Percentiles rank a stretch among this genome's conserved stretches.
Evolutionary conservation across 2,329 filamentous ascomycete genomes (phyloP).

Genomic region (Aspergillus terreus): DNA sequence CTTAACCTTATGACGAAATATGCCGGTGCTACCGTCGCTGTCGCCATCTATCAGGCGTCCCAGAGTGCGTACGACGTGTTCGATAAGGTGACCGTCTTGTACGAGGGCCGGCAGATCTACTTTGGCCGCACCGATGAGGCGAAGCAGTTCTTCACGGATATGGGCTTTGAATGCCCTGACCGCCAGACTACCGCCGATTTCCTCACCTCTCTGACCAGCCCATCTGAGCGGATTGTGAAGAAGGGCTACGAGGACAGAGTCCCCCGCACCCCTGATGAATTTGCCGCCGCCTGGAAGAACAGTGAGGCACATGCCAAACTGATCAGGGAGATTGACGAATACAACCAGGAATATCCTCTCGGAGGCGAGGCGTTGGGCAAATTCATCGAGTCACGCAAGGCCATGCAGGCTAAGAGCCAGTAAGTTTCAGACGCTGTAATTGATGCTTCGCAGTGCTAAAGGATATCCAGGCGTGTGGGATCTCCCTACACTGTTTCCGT

Average conservation of each 20-base stretch:
- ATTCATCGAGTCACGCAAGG: slow-evolving; percentile 40
- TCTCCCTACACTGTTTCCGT: slow-evolving; percentile 52
- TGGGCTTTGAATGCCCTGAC: slow-evolving; percentile 66
- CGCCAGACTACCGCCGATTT: slow-evolving; percentile 71
- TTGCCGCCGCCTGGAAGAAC: slow-evolving; percentile 55
- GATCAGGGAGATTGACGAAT: slow-evolving; percentile 42
- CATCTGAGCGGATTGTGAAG: slow-evolving; percentile 55
- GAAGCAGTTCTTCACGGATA: slow-evolving; percentile 62
- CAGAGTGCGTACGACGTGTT: slow-evolving; percentile 55
- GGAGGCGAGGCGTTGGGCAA: slow-evolving; percentile 38
- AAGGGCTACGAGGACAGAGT: slow-evolving; percentile 60
- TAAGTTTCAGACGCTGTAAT: slow-evolving; percentile 8
- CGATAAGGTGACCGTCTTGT: slow-evolving; percentile 69
- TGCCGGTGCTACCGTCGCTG: slow-evolving; percentile 46
- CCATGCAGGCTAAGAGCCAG: slow-evolving; percentile 42
- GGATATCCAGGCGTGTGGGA: slow-evolving; percentile 49
- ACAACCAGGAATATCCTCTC: slow-evolving; percentile 40
- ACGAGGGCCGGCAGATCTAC: slow-evolving; percentile 74
- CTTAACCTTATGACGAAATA: slow-evolving; percentile 49
- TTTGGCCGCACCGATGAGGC: slow-evolving; percentile 63
- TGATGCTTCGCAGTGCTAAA: slow-evolving; percentile 3
- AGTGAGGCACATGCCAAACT: slow-evolving; percentile 46
- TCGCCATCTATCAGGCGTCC: slow-evolving; percentile 54
- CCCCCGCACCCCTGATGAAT: slow-evolving; percentile 68
- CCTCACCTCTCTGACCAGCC: slow-evolving; percentile 66